phyloP scores from a whole-genome alignment of 768 basidiomycete genomes.

The Leucosporidium scottii region DNA sequence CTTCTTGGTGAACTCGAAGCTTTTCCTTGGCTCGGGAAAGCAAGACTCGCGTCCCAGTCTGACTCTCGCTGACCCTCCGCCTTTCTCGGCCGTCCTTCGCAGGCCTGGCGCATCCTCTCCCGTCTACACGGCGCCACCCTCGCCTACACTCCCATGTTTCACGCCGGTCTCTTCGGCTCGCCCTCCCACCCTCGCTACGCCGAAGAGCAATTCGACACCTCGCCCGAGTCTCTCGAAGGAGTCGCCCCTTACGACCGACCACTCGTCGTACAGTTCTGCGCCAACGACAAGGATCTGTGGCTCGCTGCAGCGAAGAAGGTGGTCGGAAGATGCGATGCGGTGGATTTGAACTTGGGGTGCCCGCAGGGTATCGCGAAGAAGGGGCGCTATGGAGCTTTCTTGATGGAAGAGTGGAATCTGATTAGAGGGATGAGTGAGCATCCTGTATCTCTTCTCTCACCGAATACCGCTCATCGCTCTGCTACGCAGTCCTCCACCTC shows the following conservation, averaged over 20 bases:
- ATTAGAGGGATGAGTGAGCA: conserved; percentile 69
- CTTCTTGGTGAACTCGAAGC: neutral
- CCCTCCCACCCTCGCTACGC: conserved; percentile 52
- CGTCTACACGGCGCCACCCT: conserved; percentile 78
- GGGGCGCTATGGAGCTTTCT: conserved; percentile 79
- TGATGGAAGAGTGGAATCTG: conserved; percentile 92
- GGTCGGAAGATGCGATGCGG: conserved; percentile 69
- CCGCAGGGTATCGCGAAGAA: conserved; percentile 89
- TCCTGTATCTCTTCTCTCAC: neutral
- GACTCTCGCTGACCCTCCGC: conserved; percentile 2
- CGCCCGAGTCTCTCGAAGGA: conserved; percentile 70
- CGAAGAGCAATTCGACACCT: conserved; percentile 60
- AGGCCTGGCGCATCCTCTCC: conserved; percentile 86
- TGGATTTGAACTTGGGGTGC: conserved; percentile 83
- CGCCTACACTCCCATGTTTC: conserved; percentile 97
- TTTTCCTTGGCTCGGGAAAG: neutral
- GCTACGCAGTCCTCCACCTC: conserved; percentile 64
- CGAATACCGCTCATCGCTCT: neutral
- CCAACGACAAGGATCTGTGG: conserved; percentile 73
- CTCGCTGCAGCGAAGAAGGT: conserved; percentile 69
- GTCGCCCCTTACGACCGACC: conserved; percentile 41
- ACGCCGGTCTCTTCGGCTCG: conserved; percentile 72
- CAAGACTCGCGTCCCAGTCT: too few species aligned
- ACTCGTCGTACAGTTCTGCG: conserved; percentile 59
- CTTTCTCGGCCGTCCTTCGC: neutral